These are phyloP conservation scores for Bryoglossum gracile DNA, from an alignment of 495 filamentous ascomycete genomes.

Conservation along the genomic window DNA sequence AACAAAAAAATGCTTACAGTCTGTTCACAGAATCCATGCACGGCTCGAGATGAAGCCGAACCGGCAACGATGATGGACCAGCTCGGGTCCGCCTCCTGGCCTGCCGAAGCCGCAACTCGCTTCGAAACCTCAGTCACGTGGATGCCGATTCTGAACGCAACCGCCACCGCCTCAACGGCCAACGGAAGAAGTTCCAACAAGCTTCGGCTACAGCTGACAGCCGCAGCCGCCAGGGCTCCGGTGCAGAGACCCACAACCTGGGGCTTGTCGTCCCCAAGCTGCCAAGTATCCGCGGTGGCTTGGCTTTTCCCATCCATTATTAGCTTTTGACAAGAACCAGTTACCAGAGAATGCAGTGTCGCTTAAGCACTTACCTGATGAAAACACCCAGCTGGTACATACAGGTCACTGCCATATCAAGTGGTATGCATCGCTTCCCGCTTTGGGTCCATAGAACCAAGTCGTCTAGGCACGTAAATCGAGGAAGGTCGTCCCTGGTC, in stretches of 20 bases:
- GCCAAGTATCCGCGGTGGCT: no score
- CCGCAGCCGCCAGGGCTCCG: conserved; percentile 65
- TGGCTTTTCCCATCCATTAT: no score
- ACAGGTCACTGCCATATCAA: no score
- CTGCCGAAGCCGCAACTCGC: conserved; percentile 39
- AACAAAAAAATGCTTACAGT: no score
- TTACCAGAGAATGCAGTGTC: conserved; percentile 18
- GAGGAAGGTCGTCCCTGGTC: no score
- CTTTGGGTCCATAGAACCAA: no score
- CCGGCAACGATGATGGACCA: no score
- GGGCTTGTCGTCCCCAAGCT: conserved; percentile 38
- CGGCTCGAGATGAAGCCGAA: conserved; percentile 31
- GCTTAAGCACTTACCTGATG: conserved; percentile 52
- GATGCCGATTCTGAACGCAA: conserved; percentile 47
- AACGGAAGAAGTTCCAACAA: conserved; percentile 58
- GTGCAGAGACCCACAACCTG: conserved; percentile 60
- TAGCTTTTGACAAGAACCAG: not conserved
- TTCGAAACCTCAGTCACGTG: conserved; percentile 49
- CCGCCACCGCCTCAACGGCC: conserved; percentile 41
- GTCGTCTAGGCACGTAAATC: no score
- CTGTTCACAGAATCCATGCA: not conserved
- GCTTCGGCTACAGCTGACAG: conserved; percentile 60
- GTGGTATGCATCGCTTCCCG: no score
- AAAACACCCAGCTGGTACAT: conserved; percentile 68
- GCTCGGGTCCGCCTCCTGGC: conserved; percentile 42